Evolutionary conservation across 176 grass and related monocot genomes (phyloP).

Genomic region (Urochloa ruziziensis): DNA sequence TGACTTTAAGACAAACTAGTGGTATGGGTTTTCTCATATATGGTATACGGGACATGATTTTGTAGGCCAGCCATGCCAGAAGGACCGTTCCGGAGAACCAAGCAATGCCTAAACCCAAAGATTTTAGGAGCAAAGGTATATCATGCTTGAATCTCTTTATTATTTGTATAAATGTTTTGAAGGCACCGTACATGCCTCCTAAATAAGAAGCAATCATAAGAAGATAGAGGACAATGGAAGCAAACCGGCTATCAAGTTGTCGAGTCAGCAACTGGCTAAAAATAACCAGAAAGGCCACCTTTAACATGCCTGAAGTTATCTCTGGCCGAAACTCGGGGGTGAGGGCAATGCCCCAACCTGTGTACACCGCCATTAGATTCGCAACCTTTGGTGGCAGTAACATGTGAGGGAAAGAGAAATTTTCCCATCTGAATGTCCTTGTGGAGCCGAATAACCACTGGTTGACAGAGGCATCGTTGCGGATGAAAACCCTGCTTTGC

Average conservation of each 20-base stretch:
- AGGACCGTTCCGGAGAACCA: background rate
- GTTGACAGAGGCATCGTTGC: background rate
- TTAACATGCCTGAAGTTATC: background rate
- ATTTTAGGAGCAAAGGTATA: background rate
- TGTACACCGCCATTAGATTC: background rate
- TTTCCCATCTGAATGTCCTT: background rate
- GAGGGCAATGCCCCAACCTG: background rate
- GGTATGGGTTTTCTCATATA: too few species aligned
- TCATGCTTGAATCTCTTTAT: too few species aligned
- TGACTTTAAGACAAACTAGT: background rate
- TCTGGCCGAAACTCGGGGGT: background rate
- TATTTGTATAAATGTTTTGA: too few species aligned
- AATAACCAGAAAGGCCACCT: background rate
- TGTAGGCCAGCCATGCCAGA: background rate
- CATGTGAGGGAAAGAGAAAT: background rate
- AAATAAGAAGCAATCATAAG: background rate
- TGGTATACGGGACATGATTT: too few species aligned
- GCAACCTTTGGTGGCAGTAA: fast-evolving
- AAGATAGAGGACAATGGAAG: background rate
- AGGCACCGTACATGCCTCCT: background rate
- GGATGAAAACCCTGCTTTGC: background rate
- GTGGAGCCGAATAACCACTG: background rate
- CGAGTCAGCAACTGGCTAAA: background rate
- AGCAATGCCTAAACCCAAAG: background rate
- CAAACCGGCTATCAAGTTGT: fast-evolving